These are phyloP conservation scores for Phytopythium chamaehyphon DNA, from an alignment of 352 stramenopile genomes.

Conservation along the genomic window DNA sequence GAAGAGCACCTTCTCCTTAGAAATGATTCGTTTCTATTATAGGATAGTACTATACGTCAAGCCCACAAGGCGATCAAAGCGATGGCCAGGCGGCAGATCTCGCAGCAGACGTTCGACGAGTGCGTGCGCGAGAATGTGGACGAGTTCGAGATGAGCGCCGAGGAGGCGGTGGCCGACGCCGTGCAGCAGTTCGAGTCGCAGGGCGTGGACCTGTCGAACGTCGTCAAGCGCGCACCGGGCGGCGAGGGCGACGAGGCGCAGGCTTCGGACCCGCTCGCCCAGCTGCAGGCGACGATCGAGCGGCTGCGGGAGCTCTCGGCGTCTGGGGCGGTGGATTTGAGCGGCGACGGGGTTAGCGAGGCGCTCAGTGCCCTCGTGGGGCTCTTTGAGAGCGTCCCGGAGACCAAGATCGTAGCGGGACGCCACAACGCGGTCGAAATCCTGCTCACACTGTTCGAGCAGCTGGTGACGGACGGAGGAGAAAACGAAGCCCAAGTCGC, in stretches of 20 bases:
- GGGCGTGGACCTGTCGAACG: slow-evolving; percentile 82
- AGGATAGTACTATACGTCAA: neutral
- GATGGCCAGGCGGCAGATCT: slow-evolving; percentile 54
- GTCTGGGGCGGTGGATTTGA: neutral
- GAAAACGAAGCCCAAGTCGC: slow-evolving; percentile 4
- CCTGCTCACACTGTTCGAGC: slow-evolving; percentile 19
- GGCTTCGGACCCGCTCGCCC: slow-evolving; percentile 20
- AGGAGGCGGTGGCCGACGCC: slow-evolving; percentile 73
- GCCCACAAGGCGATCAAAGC: slow-evolving; percentile 8
- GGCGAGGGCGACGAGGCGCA: neutral
- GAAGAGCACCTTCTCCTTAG: slow-evolving; percentile 1
- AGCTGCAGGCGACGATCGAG: slow-evolving; percentile 24
- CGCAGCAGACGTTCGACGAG: slow-evolving; percentile 89
- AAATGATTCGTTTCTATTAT: slow-evolving; percentile 8
- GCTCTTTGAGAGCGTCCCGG: slow-evolving; percentile 38
- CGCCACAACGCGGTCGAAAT: slow-evolving; percentile 51
- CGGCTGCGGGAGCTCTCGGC: neutral
- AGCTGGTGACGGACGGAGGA: slow-evolving; percentile 9
- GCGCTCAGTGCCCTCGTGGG: slow-evolving; percentile 19
- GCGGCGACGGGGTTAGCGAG: slow-evolving; percentile 10
- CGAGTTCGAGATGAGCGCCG: slow-evolving; percentile 86
- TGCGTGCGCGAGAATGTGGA: slow-evolving; percentile 87
- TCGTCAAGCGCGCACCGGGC: slow-evolving; percentile 48
- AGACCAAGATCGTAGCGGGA: slow-evolving; percentile 57
- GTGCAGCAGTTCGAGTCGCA: slow-evolving; percentile 86